Evolutionary conservation across 495 filamentous ascomycete species (phyloP).

Genomic region (Annulohypoxylon moriforme): DNA sequence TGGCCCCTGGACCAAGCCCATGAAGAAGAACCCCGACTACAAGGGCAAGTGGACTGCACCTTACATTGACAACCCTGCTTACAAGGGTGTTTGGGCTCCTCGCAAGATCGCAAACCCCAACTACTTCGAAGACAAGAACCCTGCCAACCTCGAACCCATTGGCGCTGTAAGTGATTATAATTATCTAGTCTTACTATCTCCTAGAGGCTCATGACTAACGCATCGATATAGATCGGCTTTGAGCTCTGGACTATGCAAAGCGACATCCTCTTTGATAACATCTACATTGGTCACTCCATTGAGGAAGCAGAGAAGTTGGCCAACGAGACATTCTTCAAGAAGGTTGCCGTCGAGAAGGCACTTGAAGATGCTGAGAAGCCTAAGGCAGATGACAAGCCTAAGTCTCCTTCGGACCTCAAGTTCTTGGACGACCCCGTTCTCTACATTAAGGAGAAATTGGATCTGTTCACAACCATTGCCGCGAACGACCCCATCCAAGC

Average conservation of each 20-base stretch:
- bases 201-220: conserved; percentile 28
- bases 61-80: conserved; percentile 96
- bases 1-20: conserved; percentile 89
- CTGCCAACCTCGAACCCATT: conserved; percentile 96
- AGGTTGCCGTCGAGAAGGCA: conserved; percentile 84
- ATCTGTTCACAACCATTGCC: conserved; percentile 85
- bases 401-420: conserved; percentile 77
- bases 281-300: conserved; percentile 98
- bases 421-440: conserved; percentile 93
- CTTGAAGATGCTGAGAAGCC: conserved; percentile 87
- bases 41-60: conserved; percentile 99
- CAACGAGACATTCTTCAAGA: conserved; percentile 91
- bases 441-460: conserved; percentile 91
- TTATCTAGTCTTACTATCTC: not conserved
- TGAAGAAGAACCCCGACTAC: conserved; percentile 96
- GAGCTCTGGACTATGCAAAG: conserved; percentile 99
- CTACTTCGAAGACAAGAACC: conserved; percentile 98
- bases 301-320: conserved; percentile 93
- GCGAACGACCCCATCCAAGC: conserved; percentile 91
- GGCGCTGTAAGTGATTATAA: conserved; percentile 78
- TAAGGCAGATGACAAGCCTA: conserved; percentile 73
- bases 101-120: conserved; percentile 96
- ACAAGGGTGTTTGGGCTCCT: conserved; percentile 96
- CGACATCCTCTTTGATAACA: conserved; percentile 99
- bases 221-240: conserved; percentile 79